Percentiles rank a stretch among this genome's conserved stretches.
These are phyloP conservation scores for Nakaseomyces uthaithaninus DNA, from an alignment of 1,139 yeast genomes.

Conservation along the genomic window DNA sequence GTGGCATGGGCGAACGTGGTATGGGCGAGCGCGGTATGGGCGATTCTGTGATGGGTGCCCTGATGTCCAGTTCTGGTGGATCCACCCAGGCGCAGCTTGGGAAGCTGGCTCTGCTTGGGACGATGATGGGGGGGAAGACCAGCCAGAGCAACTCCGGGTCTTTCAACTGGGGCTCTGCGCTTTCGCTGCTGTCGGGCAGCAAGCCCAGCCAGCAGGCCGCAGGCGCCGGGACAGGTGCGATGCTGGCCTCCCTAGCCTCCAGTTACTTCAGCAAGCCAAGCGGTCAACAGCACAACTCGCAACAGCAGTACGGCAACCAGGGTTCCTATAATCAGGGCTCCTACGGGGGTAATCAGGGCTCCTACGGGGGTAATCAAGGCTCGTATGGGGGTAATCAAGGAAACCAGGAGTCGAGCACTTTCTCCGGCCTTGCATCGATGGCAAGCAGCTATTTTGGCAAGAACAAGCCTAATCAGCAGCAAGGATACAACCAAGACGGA, in stretches of 20 bases:
- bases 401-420: conserved; percentile 7
- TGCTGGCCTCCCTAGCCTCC: conserved; percentile 22
- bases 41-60: conserved; percentile 18
- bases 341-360: conserved; percentile 6
- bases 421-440: conserved; percentile 14
- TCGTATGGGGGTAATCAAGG: conserved; percentile 7
- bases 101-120: conserved; percentile 25
- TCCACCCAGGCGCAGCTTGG: conserved; percentile 27
- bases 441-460: conserved; percentile 12
- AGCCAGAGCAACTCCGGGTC: conserved; percentile 12
- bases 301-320: conserved; percentile 8
- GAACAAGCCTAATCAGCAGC: conserved; percentile 9
- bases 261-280: conserved; percentile 14
- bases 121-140: conserved; percentile 17
- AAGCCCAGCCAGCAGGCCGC: conserved; percentile 11
- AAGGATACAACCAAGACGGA: conserved; percentile 5
- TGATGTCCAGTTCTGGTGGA: conserved; percentile 21
- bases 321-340: conserved; percentile 7
- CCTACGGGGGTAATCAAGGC: conserved; percentile 5
- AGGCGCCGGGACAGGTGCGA: conserved; percentile 14
- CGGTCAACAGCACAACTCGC: conserved; percentile 5
- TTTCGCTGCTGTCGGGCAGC: conserved; percentile 21
- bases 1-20: conserved; percentile 3
- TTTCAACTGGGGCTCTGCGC: conserved; percentile 21
- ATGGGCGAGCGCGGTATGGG: conserved; percentile 24